Evolutionary conservation across 139 green algal species (phyloP).

Genomic region (Chlamydomonas incerta): DNA sequence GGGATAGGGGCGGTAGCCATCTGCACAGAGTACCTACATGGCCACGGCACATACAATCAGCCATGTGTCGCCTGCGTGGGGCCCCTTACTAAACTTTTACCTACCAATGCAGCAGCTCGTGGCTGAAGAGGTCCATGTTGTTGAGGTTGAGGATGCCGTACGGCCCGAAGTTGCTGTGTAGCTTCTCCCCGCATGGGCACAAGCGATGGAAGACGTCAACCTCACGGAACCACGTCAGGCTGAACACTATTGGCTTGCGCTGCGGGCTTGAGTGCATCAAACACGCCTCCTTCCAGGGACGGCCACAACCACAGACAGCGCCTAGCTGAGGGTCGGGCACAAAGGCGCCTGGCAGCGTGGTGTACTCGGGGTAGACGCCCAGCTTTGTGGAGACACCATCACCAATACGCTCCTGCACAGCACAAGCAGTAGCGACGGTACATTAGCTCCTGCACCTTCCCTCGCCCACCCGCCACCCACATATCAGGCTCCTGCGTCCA

Average conservation of each 20-base stretch:
- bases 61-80: too few species aligned
- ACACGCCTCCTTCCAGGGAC: too few species aligned
- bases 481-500: too few species aligned
- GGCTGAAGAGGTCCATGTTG: not conserved
- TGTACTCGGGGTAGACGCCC: too few species aligned
- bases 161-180: not conserved
- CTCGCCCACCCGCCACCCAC: too few species aligned
- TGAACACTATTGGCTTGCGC: not conserved
- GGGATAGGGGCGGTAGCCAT: not conserved
- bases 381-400: too few species aligned
- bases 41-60: not conserved
- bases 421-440: too few species aligned
- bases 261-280: too few species aligned
- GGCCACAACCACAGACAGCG: too few species aligned
- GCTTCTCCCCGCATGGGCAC: not conserved
- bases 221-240: not conserved
- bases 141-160: constrained; percentile 6
- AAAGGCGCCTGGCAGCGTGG: too few species aligned
- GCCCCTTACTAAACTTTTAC: too few species aligned
- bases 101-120: constrained; percentile 7
- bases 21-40: not conserved
- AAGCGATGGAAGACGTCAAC: not conserved
- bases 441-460: not conserved
- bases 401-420: not conserved
- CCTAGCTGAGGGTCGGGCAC: too few species aligned